These are phyloP conservation scores for Tolypocladium ovalisporum DNA, from an alignment of 2,329 filamentous ascomycete genomes.

Conservation along the genomic window DNA sequence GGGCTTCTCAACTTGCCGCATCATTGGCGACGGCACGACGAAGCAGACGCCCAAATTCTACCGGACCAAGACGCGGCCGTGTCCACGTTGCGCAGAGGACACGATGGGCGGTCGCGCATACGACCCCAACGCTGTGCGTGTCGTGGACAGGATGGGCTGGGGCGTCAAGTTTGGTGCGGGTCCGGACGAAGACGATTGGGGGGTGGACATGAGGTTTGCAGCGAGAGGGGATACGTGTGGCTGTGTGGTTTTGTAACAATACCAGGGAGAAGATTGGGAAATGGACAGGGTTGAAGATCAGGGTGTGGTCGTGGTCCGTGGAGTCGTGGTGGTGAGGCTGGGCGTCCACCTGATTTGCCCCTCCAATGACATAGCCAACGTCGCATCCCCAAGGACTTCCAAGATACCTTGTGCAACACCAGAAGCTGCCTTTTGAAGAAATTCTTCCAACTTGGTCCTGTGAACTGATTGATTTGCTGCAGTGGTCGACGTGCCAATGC, in stretches of 20 bases:
- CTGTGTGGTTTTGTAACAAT: constrained; percentile 20
- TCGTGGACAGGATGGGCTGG: constrained; percentile 31
- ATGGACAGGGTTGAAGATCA: background rate
- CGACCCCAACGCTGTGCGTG: constrained; percentile 35
- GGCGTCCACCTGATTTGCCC: background rate
- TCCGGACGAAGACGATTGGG: constrained; percentile 25
- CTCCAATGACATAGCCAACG: background rate
- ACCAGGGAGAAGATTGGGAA: background rate
- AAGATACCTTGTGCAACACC: background rate
- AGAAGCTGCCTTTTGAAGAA: background rate
- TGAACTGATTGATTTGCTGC: background rate
- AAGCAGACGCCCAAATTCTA: constrained; percentile 24
- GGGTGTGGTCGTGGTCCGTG: background rate
- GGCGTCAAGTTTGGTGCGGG: constrained; percentile 38
- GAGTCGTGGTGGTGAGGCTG: background rate
- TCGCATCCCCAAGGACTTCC: background rate
- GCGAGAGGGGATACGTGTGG: constrained; percentile 4
- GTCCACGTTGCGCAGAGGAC: constrained; percentile 26
- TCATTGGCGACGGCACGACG: constrained; percentile 27
- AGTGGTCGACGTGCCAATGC: background rate
- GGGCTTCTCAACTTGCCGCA: constrained; percentile 38
- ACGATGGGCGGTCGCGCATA: constrained; percentile 23
- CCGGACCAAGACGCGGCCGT: constrained; percentile 24
- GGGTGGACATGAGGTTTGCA: constrained; percentile 19
- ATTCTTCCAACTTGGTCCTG: background rate